phyloP scores from a whole-genome alignment of 139 green algal species.

The Ettlia oleoabundans region DNA sequence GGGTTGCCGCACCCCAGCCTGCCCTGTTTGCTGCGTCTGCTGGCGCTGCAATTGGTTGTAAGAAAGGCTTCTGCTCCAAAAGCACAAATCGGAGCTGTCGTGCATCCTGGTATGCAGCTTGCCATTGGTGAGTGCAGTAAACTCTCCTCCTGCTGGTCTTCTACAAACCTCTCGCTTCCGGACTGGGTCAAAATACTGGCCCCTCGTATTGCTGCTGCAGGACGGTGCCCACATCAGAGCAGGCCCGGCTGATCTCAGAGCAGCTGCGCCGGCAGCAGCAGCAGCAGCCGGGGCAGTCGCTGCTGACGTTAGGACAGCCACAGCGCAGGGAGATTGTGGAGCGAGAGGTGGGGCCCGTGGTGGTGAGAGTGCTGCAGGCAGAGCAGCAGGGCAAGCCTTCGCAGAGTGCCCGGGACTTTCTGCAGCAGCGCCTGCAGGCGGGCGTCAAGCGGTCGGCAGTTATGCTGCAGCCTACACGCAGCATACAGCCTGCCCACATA shows the following conservation, averaged over 20 bases:
- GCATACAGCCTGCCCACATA: slow-evolving; percentile 4
- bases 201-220: background rate
- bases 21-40: too few species aligned
- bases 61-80: too few species aligned
- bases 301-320: background rate
- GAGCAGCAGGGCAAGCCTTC: background rate
- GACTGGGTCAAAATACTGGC: too few species aligned
- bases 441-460: slow-evolving; percentile 25
- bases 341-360: slow-evolving; percentile 14
- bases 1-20: too few species aligned
- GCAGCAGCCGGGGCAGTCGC: background rate
- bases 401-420: slow-evolving; percentile 17
- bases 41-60: too few species aligned
- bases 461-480: background rate
- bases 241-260: slow-evolving; percentile 25
- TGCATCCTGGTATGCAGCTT: background rate
- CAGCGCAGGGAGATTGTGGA: background rate
- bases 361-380: slow-evolving; percentile 16
- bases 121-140: too few species aligned
- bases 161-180: background rate
- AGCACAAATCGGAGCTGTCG: too few species aligned
- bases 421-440: slow-evolving; percentile 25
- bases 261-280: slow-evolving; percentile 27
- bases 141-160: too few species aligned
- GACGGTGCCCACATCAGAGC: background rate